Conservation (phyloP, 176 grass and related monocot genomes). For the Cenchrus fungigraminus region DNA sequence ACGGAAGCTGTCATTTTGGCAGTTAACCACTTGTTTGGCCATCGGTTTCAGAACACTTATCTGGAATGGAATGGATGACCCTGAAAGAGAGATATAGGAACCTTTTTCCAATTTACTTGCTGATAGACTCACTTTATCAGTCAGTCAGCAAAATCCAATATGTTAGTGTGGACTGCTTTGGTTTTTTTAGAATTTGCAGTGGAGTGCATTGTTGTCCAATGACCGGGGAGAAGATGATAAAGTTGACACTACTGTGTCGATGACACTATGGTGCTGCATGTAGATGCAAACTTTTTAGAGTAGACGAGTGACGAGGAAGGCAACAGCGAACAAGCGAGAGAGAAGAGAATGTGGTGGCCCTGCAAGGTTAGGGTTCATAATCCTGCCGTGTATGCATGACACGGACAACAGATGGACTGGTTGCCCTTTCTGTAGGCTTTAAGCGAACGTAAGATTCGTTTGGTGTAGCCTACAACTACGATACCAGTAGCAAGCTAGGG, state of each 20-base stretch:
- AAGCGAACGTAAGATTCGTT: too few relatives aligned
- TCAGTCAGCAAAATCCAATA: not conserved
- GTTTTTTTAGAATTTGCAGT: too few relatives aligned
- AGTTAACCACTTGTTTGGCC: not conserved
- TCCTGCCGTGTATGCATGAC: not conserved
- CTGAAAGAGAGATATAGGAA: not conserved
- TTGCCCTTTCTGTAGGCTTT: too few relatives aligned
- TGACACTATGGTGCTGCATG: not conserved
- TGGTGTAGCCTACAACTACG: too few relatives aligned
- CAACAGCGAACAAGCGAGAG: not conserved
- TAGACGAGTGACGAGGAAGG: conserved; percentile 10
- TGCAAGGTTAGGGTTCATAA: not conserved
- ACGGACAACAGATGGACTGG: too few relatives aligned
- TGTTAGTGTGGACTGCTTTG: too few relatives aligned
- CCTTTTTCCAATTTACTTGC: not conserved
- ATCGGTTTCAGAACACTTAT: not conserved
- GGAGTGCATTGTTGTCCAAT: not conserved
- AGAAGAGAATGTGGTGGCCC: not conserved
- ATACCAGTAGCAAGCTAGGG: too few relatives aligned
- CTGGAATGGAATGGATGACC: not conserved
- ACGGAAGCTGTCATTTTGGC: conserved; percentile 12
- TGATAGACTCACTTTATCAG: not conserved
- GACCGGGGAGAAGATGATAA: not conserved
- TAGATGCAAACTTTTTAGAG: not conserved
- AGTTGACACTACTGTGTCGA: not conserved